Conservation (phyloP, 768 basidiomycete species). For the Russula vinacea region DNA sequence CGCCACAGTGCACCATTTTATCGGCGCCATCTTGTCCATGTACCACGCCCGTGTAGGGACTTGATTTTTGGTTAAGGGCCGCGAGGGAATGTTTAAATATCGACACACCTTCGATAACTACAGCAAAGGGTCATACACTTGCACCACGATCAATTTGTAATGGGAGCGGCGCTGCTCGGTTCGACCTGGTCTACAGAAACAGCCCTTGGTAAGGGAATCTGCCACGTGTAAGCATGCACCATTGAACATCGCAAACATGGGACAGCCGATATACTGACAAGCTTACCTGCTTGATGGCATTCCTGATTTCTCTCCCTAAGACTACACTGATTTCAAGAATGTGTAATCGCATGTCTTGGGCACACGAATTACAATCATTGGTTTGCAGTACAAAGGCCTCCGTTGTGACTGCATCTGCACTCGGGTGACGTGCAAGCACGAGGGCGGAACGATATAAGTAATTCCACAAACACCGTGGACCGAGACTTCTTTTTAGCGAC, state of each 20-base stretch:
- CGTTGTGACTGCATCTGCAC: not conserved
- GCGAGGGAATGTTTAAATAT: not conserved
- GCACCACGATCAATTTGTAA: too few relatives aligned
- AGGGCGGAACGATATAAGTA: conserved; percentile 2
- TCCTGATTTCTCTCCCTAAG: not conserved
- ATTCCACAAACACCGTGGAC: conserved; percentile 8
- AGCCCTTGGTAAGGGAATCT: conserved; percentile 11
- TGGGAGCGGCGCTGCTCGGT: too few relatives aligned
- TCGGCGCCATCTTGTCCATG: too few relatives aligned
- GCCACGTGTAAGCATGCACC: not conserved
- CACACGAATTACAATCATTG: not conserved
- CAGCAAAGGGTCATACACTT: not conserved
- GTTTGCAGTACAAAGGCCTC: not conserved
- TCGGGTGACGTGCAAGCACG: conserved; percentile 10
- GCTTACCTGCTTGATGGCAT: not conserved
- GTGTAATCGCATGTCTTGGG: not conserved
- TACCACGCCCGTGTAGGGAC: too few relatives aligned
- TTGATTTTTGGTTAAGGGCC: not conserved
- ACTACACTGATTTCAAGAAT: not conserved
- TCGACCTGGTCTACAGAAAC: not conserved
- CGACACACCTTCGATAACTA: not conserved
- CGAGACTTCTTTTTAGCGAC: too few relatives aligned
- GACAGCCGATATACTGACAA: too few relatives aligned
- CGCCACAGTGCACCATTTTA: too few relatives aligned
- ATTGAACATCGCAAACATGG: too few relatives aligned